phyloP scores from a whole-genome alignment of 2,329 filamentous ascomycete genomes.

The Cladorrhinum sp. region DNA sequence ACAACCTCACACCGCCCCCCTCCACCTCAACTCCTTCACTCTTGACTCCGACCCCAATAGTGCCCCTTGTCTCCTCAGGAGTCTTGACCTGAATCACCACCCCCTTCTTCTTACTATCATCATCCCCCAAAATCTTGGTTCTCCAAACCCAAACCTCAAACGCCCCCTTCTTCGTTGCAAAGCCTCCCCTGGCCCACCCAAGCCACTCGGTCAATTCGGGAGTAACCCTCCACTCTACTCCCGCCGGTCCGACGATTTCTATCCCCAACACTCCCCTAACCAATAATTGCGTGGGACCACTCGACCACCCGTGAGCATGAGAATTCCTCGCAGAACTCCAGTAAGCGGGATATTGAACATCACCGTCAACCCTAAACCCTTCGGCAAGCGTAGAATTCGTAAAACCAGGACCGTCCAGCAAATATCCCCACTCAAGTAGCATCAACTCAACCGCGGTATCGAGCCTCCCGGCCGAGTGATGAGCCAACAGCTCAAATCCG shows the following conservation, averaged over 20 bases:
- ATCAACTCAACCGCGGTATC: constrained; percentile 31
- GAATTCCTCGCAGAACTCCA: constrained; percentile 31
- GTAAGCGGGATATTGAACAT: constrained; percentile 35
- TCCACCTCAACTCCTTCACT: neutral
- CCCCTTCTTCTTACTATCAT: no score
- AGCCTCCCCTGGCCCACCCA: constrained; percentile 36
- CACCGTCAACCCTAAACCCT: constrained; percentile 39
- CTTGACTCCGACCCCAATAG: neutral
- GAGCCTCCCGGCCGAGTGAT: constrained; percentile 27
- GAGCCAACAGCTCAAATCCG: constrained; percentile 35
- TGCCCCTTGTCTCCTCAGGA: neutral
- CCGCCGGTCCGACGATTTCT: constrained; percentile 29
- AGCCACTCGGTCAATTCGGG: constrained; percentile 35
- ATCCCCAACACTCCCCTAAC: constrained; percentile 32
- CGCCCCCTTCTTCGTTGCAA: constrained; percentile 28
- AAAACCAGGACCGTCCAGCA: constrained; percentile 36
- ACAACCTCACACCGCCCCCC: neutral
- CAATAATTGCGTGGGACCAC: constrained; percentile 35
- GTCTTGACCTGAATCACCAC: constrained; percentile 5
- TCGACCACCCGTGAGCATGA: constrained; percentile 38
- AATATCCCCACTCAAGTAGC: constrained; percentile 31
- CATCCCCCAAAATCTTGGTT: constrained; percentile 6
- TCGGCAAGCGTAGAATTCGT: constrained; percentile 43
- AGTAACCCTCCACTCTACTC: constrained; percentile 27
- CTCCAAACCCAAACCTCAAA: constrained; percentile 24